A percentile compares a stretch with the other conserved stretches of the same genome.
phyloP scores from a whole-genome alignment of 2,329 filamentous ascomycete species.

The Nigrospora oryzae region DNA sequence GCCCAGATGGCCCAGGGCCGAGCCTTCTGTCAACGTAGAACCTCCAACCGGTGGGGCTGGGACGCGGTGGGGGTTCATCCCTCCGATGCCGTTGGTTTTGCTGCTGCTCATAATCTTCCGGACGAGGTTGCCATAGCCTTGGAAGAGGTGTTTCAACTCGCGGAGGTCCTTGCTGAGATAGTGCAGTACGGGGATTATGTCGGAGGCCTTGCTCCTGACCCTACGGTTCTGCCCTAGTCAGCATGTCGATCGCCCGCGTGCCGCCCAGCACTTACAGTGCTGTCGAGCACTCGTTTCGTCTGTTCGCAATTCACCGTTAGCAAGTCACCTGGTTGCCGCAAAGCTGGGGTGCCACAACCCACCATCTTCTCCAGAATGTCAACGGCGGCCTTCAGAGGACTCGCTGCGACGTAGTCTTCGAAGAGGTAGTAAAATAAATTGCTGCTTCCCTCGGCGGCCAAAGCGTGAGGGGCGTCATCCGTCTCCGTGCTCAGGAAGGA shows the following conservation, averaged over 20 bases:
- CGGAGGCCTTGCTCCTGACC: conserved; percentile 30
- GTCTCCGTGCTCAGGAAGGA: conserved; percentile 2
- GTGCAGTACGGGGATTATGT: conserved; percentile 50
- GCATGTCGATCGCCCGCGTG: background rate
- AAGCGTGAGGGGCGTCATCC: conserved; percentile 5
- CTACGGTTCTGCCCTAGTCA: conserved; percentile 14
- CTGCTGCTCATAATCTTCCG: conserved; percentile 40
- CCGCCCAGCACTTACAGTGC: conserved; percentile 17
- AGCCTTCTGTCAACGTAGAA: background rate
- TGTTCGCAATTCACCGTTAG: conserved; percentile 10
- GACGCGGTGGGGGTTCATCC: no score
- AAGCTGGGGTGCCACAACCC: conserved; percentile 8
- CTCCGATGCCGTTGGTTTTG: conserved; percentile 19
- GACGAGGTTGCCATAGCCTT: conserved; percentile 52
- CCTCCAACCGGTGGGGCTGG: no score
- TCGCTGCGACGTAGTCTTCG: conserved; percentile 55
- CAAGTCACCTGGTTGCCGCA: background rate
- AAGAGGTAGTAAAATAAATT: conserved; percentile 60
- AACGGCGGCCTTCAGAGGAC: conserved; percentile 38
- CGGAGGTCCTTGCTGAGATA: conserved; percentile 52
- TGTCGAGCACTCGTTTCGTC: conserved; percentile 25
- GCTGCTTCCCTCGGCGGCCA: conserved; percentile 42
- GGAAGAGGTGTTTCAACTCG: conserved; percentile 51
- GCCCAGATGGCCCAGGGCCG: background rate
- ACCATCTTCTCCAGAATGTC: conserved; percentile 40